A percentile compares a stretch with the other conserved stretches of the same genome.
phyloP scores from a whole-genome alignment of 2,329 filamentous ascomycete genomes.

The Apiospora phragmitis region DNA sequence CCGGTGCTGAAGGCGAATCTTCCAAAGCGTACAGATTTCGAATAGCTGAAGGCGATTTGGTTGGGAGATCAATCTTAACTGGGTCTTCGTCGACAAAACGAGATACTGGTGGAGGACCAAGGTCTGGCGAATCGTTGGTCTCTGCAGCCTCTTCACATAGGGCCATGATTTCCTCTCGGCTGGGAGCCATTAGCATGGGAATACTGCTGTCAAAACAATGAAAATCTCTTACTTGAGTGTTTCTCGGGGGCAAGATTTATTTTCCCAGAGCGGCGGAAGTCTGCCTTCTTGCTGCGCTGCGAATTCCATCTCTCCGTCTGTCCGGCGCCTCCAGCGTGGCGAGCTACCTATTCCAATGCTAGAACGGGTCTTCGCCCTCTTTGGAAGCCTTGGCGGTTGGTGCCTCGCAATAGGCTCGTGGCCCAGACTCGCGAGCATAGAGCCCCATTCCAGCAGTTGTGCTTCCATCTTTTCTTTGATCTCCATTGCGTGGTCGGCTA shows the following conservation, averaged over 20 bases:
- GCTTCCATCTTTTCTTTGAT: slow-evolving; percentile 71
- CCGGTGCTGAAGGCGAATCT: slow-evolving; percentile 8
- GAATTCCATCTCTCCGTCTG: slow-evolving; percentile 54
- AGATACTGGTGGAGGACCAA: slow-evolving; percentile 64
- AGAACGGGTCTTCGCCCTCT: slow-evolving; percentile 40
- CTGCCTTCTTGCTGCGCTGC: slow-evolving; percentile 53
- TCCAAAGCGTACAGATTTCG: not conserved
- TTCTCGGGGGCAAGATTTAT: slow-evolving; percentile 65
- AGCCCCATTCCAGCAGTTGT: slow-evolving; percentile 70
- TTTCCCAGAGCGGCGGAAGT: slow-evolving; percentile 69
- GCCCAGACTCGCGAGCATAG: slow-evolving; percentile 66
- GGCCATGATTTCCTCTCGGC: slow-evolving; percentile 64
- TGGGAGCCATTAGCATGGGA: slow-evolving; percentile 33
- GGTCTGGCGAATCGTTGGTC: slow-evolving; percentile 64
- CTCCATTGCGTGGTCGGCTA: slow-evolving; percentile 66
- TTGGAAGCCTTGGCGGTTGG: slow-evolving; percentile 42
- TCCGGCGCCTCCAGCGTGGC: slow-evolving; percentile 56
- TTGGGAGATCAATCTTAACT: slow-evolving; percentile 53
- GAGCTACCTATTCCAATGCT: slow-evolving; percentile 48
- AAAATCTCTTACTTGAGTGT: slow-evolving; percentile 60
- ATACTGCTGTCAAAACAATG: not conserved
- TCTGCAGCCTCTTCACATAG: slow-evolving; percentile 51
- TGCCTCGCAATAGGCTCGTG: slow-evolving; percentile 55
- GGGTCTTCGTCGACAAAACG: slow-evolving; percentile 59
- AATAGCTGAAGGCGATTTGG: slow-evolving; percentile 14